Evolutionary conservation across 495 filamentous ascomycete genomes (phyloP).

Genomic region (Chaetomium cochliodes): DNA sequence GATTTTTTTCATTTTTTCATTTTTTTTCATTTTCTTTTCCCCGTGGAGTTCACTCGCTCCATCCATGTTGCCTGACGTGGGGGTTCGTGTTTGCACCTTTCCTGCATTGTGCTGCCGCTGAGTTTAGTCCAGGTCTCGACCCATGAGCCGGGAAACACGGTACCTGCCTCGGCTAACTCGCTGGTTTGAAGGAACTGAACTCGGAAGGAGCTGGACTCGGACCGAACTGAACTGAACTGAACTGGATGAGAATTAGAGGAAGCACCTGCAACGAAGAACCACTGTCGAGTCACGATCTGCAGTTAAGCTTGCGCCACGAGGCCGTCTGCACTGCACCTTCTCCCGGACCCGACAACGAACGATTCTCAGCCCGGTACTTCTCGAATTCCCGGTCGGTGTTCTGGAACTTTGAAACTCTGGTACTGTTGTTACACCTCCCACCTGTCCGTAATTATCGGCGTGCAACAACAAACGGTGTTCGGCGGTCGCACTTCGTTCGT

Average conservation of each 20-base stretch:
- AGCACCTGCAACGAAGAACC: too few relatives aligned
- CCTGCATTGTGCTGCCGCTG: background rate
- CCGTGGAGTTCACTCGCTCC: background rate
- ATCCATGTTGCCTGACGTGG: background rate
- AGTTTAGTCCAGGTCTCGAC: background rate
- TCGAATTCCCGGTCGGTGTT: background rate
- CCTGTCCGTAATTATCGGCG: background rate
- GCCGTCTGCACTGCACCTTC: constrained; percentile 6
- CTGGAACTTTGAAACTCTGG: background rate
- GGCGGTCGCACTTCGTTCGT: background rate
- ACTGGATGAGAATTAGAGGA: too few relatives aligned
- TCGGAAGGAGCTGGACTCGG: background rate
- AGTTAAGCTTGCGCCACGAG: background rate
- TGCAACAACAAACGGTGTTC: background rate
- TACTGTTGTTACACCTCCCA: background rate
- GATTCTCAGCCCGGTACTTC: background rate
- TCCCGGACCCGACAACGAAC: background rate
- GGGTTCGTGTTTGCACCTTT: constrained; percentile 4
- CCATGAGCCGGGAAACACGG: background rate
- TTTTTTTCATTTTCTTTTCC: too few relatives aligned
- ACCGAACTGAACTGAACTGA: too few relatives aligned
- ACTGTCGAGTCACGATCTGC: constrained; percentile 2
- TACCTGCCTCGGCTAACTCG: background rate
- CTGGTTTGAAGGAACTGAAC: background rate
- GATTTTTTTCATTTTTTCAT: background rate